phyloP scores from a whole-genome alignment of 2,329 filamentous ascomycete species.

The Sordariomycetes sp. region DNA sequence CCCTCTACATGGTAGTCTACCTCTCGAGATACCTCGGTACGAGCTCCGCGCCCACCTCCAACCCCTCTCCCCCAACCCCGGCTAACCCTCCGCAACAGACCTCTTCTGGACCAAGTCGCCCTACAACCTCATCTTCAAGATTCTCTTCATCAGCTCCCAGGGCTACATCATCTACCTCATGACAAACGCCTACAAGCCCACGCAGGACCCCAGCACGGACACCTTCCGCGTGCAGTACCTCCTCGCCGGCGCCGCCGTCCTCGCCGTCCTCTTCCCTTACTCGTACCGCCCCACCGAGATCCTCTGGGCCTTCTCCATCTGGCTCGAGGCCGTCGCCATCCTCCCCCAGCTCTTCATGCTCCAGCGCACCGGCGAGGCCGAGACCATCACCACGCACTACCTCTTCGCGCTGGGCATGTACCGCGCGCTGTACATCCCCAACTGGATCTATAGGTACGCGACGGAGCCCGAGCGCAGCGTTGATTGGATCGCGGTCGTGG shows the following conservation, averaged over 20 bases:
- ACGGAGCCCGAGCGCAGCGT: slow-evolving; percentile 57
- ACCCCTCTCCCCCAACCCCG: neutral
- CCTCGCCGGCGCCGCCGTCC: slow-evolving; percentile 62
- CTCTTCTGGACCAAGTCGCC: slow-evolving; percentile 72
- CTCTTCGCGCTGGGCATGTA: slow-evolving; percentile 87
- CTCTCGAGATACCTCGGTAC: slow-evolving; percentile 79
- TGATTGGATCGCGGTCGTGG: slow-evolving; percentile 78
- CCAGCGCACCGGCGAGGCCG: slow-evolving; percentile 91
- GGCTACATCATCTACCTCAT: slow-evolving; percentile 96
- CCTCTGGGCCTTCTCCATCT: slow-evolving; percentile 95
- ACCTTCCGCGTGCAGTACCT: slow-evolving; percentile 97
- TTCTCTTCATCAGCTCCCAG: slow-evolving; percentile 82
- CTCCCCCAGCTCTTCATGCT: slow-evolving; percentile 97
- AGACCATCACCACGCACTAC: slow-evolving; percentile 99
- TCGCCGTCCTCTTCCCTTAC: slow-evolving; percentile 77
- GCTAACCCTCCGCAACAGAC: slow-evolving; percentile 34
- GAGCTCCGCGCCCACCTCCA: slow-evolving; percentile 9
- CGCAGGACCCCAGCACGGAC: slow-evolving; percentile 91
- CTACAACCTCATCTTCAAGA: slow-evolving; percentile 93
- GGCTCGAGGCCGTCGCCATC: slow-evolving; percentile 94
- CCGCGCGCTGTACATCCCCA: slow-evolving; percentile 91
- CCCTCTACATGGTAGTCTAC: slow-evolving; percentile 88
- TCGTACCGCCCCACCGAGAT: slow-evolving; percentile 75
- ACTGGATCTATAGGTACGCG: slow-evolving; percentile 91
- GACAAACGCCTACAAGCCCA: slow-evolving; percentile 94